A percentile compares a stretch with the other conserved stretches of the same genome.
Evolutionary conservation across 495 filamentous ascomycete genomes (phyloP).

Genomic region (Aeminium ludgeri): DNA sequence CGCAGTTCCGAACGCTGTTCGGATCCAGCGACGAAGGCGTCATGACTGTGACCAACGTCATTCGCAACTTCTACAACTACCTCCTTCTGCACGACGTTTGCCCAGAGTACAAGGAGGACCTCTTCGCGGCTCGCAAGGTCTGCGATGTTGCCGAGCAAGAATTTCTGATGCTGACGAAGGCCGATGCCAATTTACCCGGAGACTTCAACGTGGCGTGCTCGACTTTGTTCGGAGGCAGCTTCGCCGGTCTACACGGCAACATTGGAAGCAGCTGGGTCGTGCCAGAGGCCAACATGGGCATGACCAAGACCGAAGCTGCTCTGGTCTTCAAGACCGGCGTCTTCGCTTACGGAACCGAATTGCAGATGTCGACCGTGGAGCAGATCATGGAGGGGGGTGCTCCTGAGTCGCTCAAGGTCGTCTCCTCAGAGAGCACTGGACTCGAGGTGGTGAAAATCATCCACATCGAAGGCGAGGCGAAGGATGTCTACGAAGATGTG

Average conservation of each 20-base stretch:
- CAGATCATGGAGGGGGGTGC: slow-evolving; percentile 1
- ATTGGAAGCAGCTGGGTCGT: slow-evolving; percentile 23
- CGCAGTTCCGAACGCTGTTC: slow-evolving; percentile 30
- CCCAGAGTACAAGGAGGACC: slow-evolving; percentile 52
- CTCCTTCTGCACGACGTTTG: slow-evolving; percentile 70
- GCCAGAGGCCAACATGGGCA: slow-evolving; percentile 16
- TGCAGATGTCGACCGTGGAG: slow-evolving; percentile 12
- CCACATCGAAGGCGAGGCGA: slow-evolving; percentile 24
- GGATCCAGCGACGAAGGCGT: slow-evolving; percentile 32
- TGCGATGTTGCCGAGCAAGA: slow-evolving; percentile 56
- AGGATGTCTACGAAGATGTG: slow-evolving; percentile 29
- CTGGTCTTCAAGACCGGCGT: slow-evolving; percentile 28
- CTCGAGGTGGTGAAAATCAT: slow-evolving; percentile 41
- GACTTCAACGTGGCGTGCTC: slow-evolving; percentile 55
- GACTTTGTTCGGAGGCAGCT: slow-evolving; percentile 39
- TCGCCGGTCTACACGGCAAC: slow-evolving; percentile 23
- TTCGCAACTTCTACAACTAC: slow-evolving; percentile 82
- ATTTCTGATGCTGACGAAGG: slow-evolving; percentile 36
- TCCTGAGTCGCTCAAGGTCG: slow-evolving; percentile 19
- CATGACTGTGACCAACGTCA: slow-evolving; percentile 37
- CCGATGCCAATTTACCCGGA: slow-evolving; percentile 43
- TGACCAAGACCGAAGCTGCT: slow-evolving; percentile 18
- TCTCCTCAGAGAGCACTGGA: slow-evolving; percentile 30
- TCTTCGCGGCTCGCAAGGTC: slow-evolving; percentile 45
- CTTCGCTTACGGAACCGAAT: slow-evolving; percentile 22